These are phyloP conservation scores for Panaeolus cyanescens DNA, from an alignment of 768 basidiomycete genomes.

Conservation along the genomic window DNA sequence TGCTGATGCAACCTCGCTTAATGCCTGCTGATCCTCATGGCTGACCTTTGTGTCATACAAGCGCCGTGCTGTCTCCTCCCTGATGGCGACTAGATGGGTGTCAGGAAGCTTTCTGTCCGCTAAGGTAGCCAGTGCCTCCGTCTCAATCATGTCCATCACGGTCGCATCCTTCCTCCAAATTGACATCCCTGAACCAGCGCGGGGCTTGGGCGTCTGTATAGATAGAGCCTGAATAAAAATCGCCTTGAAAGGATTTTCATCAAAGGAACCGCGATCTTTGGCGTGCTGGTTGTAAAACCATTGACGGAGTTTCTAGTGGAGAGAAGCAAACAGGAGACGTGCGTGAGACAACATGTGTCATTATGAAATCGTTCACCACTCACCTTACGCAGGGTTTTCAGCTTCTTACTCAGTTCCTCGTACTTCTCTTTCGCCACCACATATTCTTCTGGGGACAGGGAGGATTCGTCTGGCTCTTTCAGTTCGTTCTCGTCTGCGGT, in stretches of 20 bases:
- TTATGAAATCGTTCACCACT: neutral
- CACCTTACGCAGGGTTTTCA: neutral
- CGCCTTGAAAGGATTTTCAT: too few relatives aligned
- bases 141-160: too few relatives aligned
- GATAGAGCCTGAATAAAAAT: too few relatives aligned
- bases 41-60: too few relatives aligned
- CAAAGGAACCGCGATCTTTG: slow-evolving; percentile 13
- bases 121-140: too few relatives aligned
- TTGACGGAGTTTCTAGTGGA: slow-evolving; percentile 12
- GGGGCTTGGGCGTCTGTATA: too few relatives aligned
- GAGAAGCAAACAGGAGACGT: neutral
- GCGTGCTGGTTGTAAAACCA: slow-evolving; percentile 13
- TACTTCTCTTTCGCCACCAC: neutral
- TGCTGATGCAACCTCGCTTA: neutral
- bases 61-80: too few relatives aligned
- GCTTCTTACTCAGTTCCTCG: neutral
- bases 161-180: too few relatives aligned
- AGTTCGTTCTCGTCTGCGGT: neutral
- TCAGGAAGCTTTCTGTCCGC: too few relatives aligned
- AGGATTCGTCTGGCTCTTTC: neutral
- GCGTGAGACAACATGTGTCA: too few relatives aligned
- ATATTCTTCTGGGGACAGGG: neutral
- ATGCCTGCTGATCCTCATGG: slow-evolving; percentile 2
- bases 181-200: too few relatives aligned
- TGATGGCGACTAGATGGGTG: too few relatives aligned